Evolutionary conservation across 2,329 filamentous ascomycete genomes (phyloP).

Genomic region (Akanthomyces uredinophilus): DNA sequence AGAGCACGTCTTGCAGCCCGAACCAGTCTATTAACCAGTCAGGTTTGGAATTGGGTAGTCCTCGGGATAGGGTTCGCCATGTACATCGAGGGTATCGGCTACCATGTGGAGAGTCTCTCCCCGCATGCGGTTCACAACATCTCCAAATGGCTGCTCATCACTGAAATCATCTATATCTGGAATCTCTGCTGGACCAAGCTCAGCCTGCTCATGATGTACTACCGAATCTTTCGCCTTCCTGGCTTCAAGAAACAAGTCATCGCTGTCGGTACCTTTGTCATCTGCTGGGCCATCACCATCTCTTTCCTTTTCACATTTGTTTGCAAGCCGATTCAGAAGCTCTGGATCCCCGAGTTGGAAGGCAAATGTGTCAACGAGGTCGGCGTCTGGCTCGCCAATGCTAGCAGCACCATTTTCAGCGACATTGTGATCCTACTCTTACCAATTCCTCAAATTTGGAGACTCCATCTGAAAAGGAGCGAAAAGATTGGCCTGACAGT

Average conservation of each 20-base stretch:
- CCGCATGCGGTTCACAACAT: constrained; percentile 35
- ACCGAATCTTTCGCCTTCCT: constrained; percentile 43
- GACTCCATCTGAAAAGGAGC: constrained; percentile 33
- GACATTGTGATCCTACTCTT: constrained; percentile 41
- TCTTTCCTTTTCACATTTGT: constrained; percentile 48
- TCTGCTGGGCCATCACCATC: constrained; percentile 43
- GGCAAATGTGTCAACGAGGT: constrained; percentile 46
- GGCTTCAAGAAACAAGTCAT: constrained; percentile 39
- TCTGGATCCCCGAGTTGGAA: constrained; percentile 41
- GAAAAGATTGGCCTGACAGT: constrained; percentile 41
- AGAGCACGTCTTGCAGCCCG: background rate
- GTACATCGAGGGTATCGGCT: constrained; percentile 41
- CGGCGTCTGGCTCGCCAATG: constrained; percentile 46
- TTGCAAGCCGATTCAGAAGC: constrained; percentile 44
- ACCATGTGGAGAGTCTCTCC: constrained; percentile 38
- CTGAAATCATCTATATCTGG: constrained; percentile 43
- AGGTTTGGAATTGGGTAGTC: constrained; percentile 38
- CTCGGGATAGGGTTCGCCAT: constrained; percentile 45
- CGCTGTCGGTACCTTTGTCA: constrained; percentile 36
- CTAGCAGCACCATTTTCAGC: constrained; percentile 41
- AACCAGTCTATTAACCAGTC: background rate
- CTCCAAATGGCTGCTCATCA: constrained; percentile 43
- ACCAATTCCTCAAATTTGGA: constrained; percentile 40
- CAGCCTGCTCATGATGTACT: constrained; percentile 47
- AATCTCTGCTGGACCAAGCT: constrained; percentile 47